Evolutionary conservation across 768 basidiomycete species (phyloP).

Genomic region (Cystobasidium onofrii): DNA sequence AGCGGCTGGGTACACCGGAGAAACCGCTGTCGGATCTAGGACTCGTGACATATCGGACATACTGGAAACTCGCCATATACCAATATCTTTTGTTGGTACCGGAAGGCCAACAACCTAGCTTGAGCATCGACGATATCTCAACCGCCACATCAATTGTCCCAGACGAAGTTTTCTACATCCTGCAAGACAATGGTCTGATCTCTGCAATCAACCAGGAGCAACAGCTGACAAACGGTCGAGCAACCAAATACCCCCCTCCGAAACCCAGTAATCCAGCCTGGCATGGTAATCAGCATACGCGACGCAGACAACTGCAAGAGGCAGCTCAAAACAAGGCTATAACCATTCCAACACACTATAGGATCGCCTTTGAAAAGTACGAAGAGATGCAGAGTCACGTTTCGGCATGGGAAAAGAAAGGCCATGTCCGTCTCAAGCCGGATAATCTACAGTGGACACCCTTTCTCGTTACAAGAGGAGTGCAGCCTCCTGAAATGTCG

Average conservation of each 20-base stretch:
- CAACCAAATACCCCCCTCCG: neutral
- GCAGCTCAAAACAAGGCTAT: conserved; percentile 48
- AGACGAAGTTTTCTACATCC: conserved; percentile 72
- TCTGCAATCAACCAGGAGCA: conserved; percentile 38
- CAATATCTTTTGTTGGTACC: conserved; percentile 61
- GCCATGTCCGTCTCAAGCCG: conserved; percentile 61
- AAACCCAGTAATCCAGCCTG: conserved; percentile 1
- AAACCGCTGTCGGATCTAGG: conserved; percentile 90
- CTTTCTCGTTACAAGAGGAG: conserved; percentile 55
- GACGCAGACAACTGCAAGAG: neutral
- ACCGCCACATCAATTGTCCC: conserved; percentile 77
- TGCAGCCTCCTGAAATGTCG: conserved; percentile 32
- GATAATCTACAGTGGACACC: conserved; percentile 92
- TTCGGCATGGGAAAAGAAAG: conserved; percentile 64
- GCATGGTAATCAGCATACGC: conserved; percentile 18
- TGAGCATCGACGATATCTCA: conserved; percentile 59
- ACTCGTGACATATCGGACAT: conserved; percentile 84
- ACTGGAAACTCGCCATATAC: conserved; percentile 86
- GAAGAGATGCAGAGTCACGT: conserved; percentile 61
- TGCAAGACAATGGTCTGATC: conserved; percentile 69
- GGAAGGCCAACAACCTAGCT: conserved; percentile 51
- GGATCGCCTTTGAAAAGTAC: conserved; percentile 56
- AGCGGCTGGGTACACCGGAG: conserved; percentile 80
- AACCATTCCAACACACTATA: conserved; percentile 63
- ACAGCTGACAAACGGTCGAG: neutral